phyloP scores from a whole-genome alignment of 2,329 filamentous ascomycete species.

The Neofusicoccum kwambonambiense region DNA sequence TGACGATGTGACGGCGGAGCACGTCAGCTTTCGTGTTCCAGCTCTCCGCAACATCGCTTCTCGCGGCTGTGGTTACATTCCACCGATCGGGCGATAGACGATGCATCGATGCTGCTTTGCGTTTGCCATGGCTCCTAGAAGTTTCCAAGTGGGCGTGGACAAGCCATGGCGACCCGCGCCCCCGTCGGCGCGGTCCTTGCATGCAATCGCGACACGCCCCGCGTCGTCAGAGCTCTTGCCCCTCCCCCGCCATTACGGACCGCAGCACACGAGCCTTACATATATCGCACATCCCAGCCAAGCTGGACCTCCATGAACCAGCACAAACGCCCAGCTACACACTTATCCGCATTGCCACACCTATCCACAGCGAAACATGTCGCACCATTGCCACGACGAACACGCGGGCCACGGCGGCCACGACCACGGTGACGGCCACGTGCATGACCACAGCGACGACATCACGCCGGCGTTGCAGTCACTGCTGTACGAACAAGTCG shows the following conservation, averaged over 20 bases:
- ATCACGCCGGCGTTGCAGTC: constrained; percentile 87
- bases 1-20: neutral
- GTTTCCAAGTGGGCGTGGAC: neutral
- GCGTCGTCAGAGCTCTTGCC: constrained; percentile 4
- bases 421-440: constrained; percentile 45
- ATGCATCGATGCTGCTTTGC: neutral
- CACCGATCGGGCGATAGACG: neutral
- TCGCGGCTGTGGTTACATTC: neutral
- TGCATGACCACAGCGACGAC: constrained; percentile 88
- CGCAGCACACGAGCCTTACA: neutral
- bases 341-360: neutral
- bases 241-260: constrained; percentile 11
- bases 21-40: neutral
- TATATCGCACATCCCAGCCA: neutral
- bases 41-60: neutral
- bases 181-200: neutral
- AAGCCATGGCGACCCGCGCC: neutral
- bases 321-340: neutral
- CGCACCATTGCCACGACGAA: constrained; percentile 40
- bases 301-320: neutral
- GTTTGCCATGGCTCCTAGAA: neutral
- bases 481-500: constrained; percentile 87
- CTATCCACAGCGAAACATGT: neutral
- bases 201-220: neutral
- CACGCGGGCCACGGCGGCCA: constrained; percentile 54